phyloP scores from a whole-genome alignment of 1,284 basidiomycete species.

The Malassezia vespertilionis region DNA sequence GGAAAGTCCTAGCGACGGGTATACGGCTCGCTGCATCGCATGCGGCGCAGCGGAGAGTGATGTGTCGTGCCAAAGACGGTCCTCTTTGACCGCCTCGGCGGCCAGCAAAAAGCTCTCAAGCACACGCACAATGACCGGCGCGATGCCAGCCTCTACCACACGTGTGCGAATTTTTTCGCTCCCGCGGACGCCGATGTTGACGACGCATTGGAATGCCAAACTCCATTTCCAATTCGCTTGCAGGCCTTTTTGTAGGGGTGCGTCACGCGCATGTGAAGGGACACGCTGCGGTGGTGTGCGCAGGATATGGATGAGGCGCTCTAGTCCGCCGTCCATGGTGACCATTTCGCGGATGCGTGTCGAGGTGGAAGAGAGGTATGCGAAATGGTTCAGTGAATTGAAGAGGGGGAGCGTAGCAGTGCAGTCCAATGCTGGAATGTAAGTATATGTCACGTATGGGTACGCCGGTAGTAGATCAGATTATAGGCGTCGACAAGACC shows the following conservation, averaged over 20 bases:
- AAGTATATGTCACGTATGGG: background rate
- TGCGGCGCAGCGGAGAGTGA: background rate
- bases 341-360: slow-evolving; percentile 96
- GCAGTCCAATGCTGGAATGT: slow-evolving; percentile 71
- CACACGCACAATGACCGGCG: slow-evolving; percentile 87
- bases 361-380: slow-evolving; percentile 91
- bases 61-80: too few species aligned
- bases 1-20: background rate
- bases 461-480: slow-evolving; percentile 4
- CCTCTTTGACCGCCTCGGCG: slow-evolving; percentile 46
- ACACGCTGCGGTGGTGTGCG: slow-evolving; percentile 17
- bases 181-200: slow-evolving; percentile 95
- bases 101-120: slow-evolving; percentile 63
- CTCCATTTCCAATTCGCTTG: slow-evolving; percentile 47
- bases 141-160: slow-evolving; percentile 88
- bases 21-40: slow-evolving; percentile 5
- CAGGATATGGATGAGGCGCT: slow-evolving; percentile 76
- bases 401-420: slow-evolving; percentile 79
- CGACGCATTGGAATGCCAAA: slow-evolving; percentile 83
- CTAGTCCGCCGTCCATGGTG: slow-evolving; percentile 91
- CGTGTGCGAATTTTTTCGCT: slow-evolving; percentile 70
- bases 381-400: slow-evolving; percentile 92
- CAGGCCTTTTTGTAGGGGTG: slow-evolving; percentile 5
- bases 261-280: slow-evolving; percentile 12
- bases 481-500: slow-evolving; percentile 4